These are phyloP conservation scores for Xylaria sp. DNA, from an alignment of 2,329 filamentous ascomycete genomes.

Conservation along the genomic window DNA sequence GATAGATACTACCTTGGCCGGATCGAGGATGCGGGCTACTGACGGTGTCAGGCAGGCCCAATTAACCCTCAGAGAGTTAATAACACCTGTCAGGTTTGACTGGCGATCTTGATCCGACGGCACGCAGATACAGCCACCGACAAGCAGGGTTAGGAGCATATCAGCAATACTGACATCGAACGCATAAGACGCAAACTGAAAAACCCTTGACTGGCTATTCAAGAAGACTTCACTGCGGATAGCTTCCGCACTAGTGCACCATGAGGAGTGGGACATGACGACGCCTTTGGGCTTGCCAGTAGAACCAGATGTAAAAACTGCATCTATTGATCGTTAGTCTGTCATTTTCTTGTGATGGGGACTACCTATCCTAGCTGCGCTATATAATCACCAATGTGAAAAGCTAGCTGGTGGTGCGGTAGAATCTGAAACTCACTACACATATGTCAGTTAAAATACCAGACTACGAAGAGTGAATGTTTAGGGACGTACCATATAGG, in stretches of 20 bases:
- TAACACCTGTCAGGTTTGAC: constrained; percentile 23
- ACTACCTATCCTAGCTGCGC: too few species aligned
- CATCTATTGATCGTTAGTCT: constrained; percentile 45
- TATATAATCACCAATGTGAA: too few species aligned
- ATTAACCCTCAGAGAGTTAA: constrained; percentile 30
- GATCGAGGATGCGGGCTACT: constrained; percentile 31
- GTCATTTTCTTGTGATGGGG: too few species aligned
- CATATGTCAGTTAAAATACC: too few species aligned
- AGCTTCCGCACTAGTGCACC: constrained; percentile 52
- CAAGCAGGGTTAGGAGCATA: constrained; percentile 27
- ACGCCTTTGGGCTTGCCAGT: constrained; percentile 64
- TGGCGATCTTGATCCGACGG: constrained; percentile 29
- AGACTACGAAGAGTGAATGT: too few species aligned
- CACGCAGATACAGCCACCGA: constrained; percentile 35
- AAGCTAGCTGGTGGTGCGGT: too few species aligned
- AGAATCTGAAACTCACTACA: too few species aligned
- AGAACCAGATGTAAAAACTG: constrained; percentile 64
- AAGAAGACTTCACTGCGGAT: constrained; percentile 57
- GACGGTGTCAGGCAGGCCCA: constrained; percentile 36
- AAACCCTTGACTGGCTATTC: constrained; percentile 15
- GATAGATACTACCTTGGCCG: constrained; percentile 31
- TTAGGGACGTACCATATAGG: too few species aligned
- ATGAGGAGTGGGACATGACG: constrained; percentile 52
- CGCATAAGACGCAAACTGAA: constrained; percentile 31
- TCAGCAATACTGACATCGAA: constrained; percentile 34